Evolutionary conservation across 2,329 filamentous ascomycete species (phyloP).

Genomic region (Zymoseptoria crescenta): DNA sequence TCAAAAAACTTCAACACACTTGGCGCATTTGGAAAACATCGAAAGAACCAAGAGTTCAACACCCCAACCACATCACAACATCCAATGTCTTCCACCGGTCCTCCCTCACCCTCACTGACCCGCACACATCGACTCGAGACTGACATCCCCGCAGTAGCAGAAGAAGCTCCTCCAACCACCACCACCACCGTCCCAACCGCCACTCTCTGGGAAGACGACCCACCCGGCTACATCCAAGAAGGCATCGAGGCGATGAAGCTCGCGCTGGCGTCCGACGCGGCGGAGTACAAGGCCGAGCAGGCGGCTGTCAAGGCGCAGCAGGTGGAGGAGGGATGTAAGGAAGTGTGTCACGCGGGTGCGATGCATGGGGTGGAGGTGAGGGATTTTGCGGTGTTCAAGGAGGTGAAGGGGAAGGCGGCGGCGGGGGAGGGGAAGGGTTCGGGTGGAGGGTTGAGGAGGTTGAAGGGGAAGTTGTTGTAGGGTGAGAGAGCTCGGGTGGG

Average conservation of each 20-base stretch:
- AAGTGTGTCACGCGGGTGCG: slow-evolving; percentile 1
- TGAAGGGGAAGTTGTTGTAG: neutral
- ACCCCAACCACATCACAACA: neutral
- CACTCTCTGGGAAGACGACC: neutral
- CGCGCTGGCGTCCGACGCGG: neutral
- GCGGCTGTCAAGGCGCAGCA: neutral
- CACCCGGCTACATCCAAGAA: neutral
- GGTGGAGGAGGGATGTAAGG: neutral
- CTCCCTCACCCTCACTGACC: neutral
- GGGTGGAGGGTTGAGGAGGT: neutral
- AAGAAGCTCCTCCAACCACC: neutral
- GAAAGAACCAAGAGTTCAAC: neutral
- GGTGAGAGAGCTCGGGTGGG: no score
- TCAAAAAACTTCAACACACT: neutral
- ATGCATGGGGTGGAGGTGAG: slow-evolving; percentile 1
- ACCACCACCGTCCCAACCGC: no score
- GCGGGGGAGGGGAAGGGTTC: neutral
- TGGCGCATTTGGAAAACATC: neutral
- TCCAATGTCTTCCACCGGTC: neutral
- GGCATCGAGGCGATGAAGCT: neutral
- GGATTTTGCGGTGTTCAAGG: slow-evolving; percentile 3
- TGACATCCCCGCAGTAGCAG: no score
- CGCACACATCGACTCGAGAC: no score
- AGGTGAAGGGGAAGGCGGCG: neutral
- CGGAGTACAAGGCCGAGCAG: slow-evolving; percentile 3